A percentile compares a stretch with the other conserved stretches of the same genome.
phyloP scores from a whole-genome alignment of 805 yeast species.

The Kluyveromyces lactis region DNA sequence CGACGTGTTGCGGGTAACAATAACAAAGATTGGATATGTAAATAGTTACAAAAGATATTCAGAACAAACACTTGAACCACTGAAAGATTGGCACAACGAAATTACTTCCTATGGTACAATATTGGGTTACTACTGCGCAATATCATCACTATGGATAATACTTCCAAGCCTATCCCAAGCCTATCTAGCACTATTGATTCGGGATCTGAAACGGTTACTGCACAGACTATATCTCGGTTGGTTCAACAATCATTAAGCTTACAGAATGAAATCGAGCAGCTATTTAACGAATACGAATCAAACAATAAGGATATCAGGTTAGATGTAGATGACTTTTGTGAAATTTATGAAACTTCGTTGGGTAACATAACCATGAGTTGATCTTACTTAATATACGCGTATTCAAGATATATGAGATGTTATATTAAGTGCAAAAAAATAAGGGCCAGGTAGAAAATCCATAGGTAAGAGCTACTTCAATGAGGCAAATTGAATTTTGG shows the following conservation, averaged over 20 bases:
- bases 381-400: neutral
- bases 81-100: no score
- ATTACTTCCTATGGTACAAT: no score
- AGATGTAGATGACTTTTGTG: conserved; percentile 27
- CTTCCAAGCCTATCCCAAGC: no score
- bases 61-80: no score
- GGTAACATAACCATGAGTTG: neutral
- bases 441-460: no score
- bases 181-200: neutral
- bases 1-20: no score
- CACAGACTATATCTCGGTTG: conserved; percentile 1
- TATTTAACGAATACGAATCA: conserved; percentile 14
- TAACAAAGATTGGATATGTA: no score
- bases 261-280: conserved; percentile 20
- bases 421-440: no score
- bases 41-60: no score
- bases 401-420: neutral
- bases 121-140: no score
- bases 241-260: conserved; percentile 11
- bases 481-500: conserved; percentile 27
- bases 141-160: no score
- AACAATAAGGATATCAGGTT: conserved; percentile 18
- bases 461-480: no score
- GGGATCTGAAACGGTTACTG: neutral
- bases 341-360: conserved; percentile 11